A percentile compares a stretch with the other conserved stretches of the same genome.
Conservation (phyloP, 1,284 basidiomycete genomes). For the Leccinum glutinopallens region DNA sequence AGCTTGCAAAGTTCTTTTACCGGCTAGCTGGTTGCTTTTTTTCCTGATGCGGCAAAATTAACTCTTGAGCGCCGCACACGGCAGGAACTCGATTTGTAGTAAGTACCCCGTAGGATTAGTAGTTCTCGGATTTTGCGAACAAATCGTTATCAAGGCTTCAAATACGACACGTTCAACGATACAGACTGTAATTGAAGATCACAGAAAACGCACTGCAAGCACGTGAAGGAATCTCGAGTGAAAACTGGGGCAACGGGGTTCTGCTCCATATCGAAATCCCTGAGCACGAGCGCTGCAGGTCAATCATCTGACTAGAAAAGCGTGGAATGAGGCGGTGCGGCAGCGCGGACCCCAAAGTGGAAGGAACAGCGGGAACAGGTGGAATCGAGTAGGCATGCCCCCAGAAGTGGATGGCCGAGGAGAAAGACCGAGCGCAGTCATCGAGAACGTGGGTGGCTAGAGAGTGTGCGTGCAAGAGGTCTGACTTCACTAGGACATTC, state of each 20-base stretch:
- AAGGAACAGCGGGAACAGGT: constrained; percentile 35
- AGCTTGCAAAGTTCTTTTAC: too few species aligned
- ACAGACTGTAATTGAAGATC: too few species aligned
- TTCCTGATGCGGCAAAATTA: too few species aligned
- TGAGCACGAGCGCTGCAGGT: constrained; percentile 35
- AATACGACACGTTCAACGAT: too few species aligned
- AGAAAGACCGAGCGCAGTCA: constrained; percentile 10
- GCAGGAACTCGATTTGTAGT: too few species aligned
- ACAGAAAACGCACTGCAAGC: too few species aligned
- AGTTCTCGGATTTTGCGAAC: too few species aligned
- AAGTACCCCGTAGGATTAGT: too few species aligned
- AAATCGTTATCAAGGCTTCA: too few species aligned
- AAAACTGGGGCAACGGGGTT: constrained; percentile 2
- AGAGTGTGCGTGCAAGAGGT: constrained; percentile 31
- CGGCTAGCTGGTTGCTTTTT: too few species aligned
- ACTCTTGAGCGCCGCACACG: too few species aligned
- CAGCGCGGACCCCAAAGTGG: constrained; percentile 42
- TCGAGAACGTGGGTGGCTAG: constrained; percentile 23
- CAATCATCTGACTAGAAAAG: constrained; percentile 65
- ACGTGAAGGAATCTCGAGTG: too few species aligned
- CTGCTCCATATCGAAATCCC: constrained; percentile 39
- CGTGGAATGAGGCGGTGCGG: constrained; percentile 68
- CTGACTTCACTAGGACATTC: constrained; percentile 19
- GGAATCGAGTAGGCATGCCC: constrained; percentile 20
- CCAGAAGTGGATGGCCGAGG: constrained; percentile 33